Evolutionary conservation across 257 asterid genomes (phyloP).

Genomic region (Fraxinus americana): DNA sequence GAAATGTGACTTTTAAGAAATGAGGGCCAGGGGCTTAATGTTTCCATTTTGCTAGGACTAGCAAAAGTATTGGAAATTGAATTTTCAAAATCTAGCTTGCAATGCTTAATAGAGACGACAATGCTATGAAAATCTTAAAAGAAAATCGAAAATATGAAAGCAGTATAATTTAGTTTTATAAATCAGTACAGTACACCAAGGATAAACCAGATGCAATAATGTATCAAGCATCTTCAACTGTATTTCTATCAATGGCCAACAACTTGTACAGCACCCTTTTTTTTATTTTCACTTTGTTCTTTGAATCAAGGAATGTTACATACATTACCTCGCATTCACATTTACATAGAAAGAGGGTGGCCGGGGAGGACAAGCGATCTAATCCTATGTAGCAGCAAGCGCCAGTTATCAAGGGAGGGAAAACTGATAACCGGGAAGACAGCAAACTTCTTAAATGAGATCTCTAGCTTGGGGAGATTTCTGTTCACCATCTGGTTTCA

Average conservation of each 20-base stretch:
- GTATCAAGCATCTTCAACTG: not conserved
- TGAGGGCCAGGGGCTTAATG: no score
- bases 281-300: not conserved
- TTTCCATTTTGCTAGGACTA: not conserved
- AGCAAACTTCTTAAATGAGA: not conserved
- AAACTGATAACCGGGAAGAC: not conserved
- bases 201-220: not conserved
- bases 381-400: not conserved
- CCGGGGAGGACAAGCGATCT: not conserved
- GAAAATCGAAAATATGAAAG: not conserved
- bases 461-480: not conserved
- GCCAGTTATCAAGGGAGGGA: not conserved
- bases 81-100: not conserved
- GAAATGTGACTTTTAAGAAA: no score
- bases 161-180: not conserved
- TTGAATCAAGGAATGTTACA: not conserved
- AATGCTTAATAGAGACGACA: not conserved
- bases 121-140: not conserved
- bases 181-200: not conserved
- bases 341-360: not conserved
- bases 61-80: not conserved
- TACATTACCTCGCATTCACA: not conserved
- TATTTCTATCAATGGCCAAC: not conserved
- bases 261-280: not conserved
- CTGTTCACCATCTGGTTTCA: conserved; percentile 19